phyloP scores from a whole-genome alignment of 441 rosid species.

The Euphorbia celastroides region DNA sequence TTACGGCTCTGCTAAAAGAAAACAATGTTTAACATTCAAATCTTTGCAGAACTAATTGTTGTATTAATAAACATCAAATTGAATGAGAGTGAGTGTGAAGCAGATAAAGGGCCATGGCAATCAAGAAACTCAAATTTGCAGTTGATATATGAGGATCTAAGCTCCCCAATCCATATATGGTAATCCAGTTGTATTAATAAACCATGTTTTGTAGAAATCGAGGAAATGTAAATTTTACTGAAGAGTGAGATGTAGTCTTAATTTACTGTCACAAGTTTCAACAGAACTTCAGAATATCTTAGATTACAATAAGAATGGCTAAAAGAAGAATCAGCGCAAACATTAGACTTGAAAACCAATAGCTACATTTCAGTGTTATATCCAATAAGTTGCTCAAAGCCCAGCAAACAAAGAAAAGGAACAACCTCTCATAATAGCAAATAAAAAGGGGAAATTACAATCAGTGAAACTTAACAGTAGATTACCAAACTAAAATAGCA shows the following conservation, averaged over 20 bases:
- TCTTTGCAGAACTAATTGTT: neutral
- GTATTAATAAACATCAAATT: neutral
- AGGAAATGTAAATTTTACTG: neutral
- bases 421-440: no score
- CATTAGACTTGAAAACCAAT: neutral
- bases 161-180: neutral
- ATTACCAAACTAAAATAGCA: neutral
- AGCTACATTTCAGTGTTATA: neutral
- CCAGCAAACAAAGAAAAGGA: no score
- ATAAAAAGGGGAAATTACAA: no score
- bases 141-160: neutral
- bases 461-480: no score
- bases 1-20: conserved; percentile 14
- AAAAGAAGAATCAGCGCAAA: neutral
- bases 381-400: neutral
- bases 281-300: no score
- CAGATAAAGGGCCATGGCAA: neutral
- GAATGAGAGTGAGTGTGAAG: neutral
- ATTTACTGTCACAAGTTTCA: neutral
- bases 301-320: no score
- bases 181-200: no score
- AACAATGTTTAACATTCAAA: neutral
- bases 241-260: neutral
- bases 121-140: neutral
- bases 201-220: neutral